Evolutionary conservation across 106 monocot species (phyloP), one percentile per base, ranked within the genome.

Genomic region (Apostasia shenzhenica): DNA sequence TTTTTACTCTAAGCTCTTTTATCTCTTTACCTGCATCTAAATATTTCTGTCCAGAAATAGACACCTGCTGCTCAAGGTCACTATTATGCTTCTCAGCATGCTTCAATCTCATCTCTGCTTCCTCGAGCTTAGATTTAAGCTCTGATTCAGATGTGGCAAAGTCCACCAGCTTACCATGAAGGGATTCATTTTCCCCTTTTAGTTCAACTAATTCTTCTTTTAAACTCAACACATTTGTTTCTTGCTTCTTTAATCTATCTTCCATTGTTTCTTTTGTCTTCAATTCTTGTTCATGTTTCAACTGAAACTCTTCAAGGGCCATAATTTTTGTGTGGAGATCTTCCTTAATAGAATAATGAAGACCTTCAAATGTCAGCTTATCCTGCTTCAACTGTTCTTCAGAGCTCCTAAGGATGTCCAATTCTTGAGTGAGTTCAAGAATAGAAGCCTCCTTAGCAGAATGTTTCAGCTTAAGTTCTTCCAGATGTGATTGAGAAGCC

Each of bases 371-470:
- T 69, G 58, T 68, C 43, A 61, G 47, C 1, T 84, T 51, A 49
- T 86, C 78, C 70, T 87, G 77, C 50, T 76, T 82, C 75, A 87
- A 57, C 26, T 72, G 70, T 39, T 89, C 80, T 76, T 97, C 84
- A 77, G 86, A 87, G 65, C 65, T 75, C 62, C 75, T 83, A 55
- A 57, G 57, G 8, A 61, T 41, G 76, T 71, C 61, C 47, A 92
- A 57, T 58, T 92, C 89, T 75, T 77, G 57, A 38, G 74, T 81
- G 38, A 97, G 75, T n/a, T 89, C 73, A 48, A 77, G 70, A 41
- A 85, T 78, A 48, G 39, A 52, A 57, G 73, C 64, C 60, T 80
- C 83, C 49, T 79, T 84, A 44, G 81, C 78, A 63, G 45, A 52
- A 75, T 80, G 74, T 70, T 83, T 85, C 67, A 77, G 38, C 68